A percentile compares a stretch with the other conserved stretches of the same genome.
Evolutionary conservation across 768 basidiomycete genomes (phyloP).

Genomic region (Calocera viscosa): DNA sequence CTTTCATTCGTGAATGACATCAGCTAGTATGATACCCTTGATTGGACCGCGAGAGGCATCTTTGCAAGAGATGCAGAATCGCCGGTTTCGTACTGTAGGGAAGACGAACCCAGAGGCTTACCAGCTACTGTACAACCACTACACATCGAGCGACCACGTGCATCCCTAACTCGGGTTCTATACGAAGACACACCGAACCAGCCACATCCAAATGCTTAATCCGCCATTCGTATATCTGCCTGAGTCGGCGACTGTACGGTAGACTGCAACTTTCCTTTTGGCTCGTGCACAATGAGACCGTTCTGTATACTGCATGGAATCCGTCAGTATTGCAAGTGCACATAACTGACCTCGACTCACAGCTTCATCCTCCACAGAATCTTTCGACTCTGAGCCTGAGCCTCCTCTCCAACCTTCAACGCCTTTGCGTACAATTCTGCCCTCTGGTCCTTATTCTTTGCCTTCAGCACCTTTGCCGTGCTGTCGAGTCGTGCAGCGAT

Average conservation of each 20-base stretch:
- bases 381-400: constrained; percentile 62
- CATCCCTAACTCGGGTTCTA: no score
- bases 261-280: neutral
- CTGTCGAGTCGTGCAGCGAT: constrained; percentile 80
- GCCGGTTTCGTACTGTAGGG: no score
- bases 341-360: constrained; percentile 35
- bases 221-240: neutral
- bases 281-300: neutral
- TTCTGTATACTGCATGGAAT: neutral
- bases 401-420: constrained; percentile 57
- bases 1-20: no score
- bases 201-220: no score
- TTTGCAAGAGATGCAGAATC: no score
- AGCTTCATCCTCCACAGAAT: constrained; percentile 69
- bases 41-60: no score
- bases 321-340: neutral
- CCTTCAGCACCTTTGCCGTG: constrained; percentile 74
- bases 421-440: constrained; percentile 64
- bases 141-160: no score
- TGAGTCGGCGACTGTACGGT: neutral
- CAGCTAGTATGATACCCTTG: no score
- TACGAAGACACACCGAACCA: no score
- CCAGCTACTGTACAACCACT: no score
- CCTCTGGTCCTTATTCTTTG: constrained; percentile 67
- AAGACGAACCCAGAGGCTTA: no score